Evolutionary conservation across 2,329 filamentous ascomycete genomes (phyloP).

Genomic region (Claviceps capensis): DNA sequence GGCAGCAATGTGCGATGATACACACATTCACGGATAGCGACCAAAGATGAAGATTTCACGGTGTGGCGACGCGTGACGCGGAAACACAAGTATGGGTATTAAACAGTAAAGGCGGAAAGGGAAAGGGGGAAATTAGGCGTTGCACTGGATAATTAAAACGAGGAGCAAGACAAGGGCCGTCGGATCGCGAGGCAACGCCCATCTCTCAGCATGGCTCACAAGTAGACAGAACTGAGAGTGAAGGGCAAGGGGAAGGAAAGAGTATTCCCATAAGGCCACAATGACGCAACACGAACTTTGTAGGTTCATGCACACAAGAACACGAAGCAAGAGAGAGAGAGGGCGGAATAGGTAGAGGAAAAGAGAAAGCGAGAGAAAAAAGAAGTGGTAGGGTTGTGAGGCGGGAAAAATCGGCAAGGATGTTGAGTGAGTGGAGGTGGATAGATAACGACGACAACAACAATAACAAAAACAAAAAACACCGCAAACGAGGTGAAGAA

Average conservation of each 20-base stretch:
- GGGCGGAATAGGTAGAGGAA: not conserved
- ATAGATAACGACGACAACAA: not conserved
- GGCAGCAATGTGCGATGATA: not conserved
- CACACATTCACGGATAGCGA: conserved; percentile 2
- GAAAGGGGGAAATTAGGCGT: not conserved
- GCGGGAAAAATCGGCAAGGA: conserved; percentile 2
- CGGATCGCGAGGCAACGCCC: not conserved
- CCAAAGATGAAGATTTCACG: not conserved
- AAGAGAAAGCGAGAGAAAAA: not conserved
- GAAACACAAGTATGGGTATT: not conserved
- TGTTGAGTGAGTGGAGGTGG: not conserved
- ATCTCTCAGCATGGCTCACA: not conserved
- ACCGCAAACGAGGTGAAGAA: conserved; percentile 1
- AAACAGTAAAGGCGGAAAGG: not conserved
- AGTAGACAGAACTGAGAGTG: not conserved
- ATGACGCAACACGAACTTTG: not conserved
- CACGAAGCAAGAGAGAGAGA: not conserved
- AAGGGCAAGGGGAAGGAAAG: not conserved
- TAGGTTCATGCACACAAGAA: not conserved
- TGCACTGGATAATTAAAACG: not conserved
- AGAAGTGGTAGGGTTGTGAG: conserved; percentile 1
- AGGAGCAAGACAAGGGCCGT: not conserved
- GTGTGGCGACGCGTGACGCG: not conserved
- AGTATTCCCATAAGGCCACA: not conserved
- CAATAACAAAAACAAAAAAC: conserved; percentile 1